phyloP scores from a whole-genome alignment of 2,329 filamentous ascomycete species.

The Neofusicoccum sp. region DNA sequence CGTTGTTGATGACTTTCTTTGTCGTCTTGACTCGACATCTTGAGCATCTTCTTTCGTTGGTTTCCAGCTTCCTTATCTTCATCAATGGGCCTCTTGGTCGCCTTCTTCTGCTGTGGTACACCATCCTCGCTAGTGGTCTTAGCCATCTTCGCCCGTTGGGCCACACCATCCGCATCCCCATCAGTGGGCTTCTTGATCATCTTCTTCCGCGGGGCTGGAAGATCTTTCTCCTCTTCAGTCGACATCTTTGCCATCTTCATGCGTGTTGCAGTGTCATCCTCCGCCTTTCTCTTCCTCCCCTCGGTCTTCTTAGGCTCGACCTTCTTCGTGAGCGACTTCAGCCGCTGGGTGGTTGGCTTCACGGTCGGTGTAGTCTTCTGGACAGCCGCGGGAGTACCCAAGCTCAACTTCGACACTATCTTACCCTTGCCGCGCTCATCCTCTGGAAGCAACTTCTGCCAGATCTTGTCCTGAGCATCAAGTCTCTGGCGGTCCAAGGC shows the following conservation, averaged over 20 bases:
- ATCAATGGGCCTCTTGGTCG: constrained; percentile 31
- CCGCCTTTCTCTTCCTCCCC: constrained; percentile 52
- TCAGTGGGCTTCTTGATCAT: constrained; percentile 23
- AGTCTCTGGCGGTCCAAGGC: constrained; percentile 65
- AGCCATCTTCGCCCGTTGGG: constrained; percentile 51
- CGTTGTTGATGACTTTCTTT: not conserved
- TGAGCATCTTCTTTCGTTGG: not conserved
- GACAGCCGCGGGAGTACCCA: constrained; percentile 37
- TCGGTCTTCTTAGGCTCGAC: constrained; percentile 49
- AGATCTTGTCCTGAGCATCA: constrained; percentile 61
- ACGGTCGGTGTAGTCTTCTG: constrained; percentile 18
- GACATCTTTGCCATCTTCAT: constrained; percentile 39
- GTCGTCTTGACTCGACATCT: not conserved
- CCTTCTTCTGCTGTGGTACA: constrained; percentile 28
- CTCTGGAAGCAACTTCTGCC: constrained; percentile 63
- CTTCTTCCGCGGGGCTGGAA: not conserved
- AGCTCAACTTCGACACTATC: constrained; percentile 61
- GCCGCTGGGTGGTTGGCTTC: constrained; percentile 17
- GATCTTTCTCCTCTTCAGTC: constrained; percentile 24
- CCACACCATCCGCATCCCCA: constrained; percentile 42
- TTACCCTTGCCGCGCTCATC: constrained; percentile 65
- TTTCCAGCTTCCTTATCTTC: constrained; percentile 29
- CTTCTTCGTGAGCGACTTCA: constrained; percentile 45
- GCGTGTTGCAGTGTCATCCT: constrained; percentile 42
- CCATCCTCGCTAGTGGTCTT: constrained; percentile 49